Conservation (phyloP, 2,329 filamentous ascomycete species). For the Cercospora beticola region DNA sequence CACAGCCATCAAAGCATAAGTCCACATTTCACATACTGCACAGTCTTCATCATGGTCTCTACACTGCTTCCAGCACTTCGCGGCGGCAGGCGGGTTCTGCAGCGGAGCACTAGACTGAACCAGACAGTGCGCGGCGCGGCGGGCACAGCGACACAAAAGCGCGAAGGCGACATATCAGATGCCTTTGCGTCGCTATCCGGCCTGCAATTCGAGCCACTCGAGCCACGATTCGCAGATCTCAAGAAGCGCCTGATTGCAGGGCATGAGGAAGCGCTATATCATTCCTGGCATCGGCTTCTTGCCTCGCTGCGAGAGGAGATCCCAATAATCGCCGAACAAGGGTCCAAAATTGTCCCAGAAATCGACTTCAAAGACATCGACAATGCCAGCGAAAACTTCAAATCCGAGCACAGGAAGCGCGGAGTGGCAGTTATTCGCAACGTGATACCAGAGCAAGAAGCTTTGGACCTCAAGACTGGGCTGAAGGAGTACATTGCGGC, state of each 20-base stretch:
- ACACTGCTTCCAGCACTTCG: slow-evolving; percentile 9
- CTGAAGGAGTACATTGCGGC: slow-evolving; percentile 46
- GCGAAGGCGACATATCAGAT: slow-evolving; percentile 52
- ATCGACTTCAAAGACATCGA: slow-evolving; percentile 50
- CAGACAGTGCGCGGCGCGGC: slow-evolving; percentile 23
- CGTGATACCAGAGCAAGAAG: slow-evolving; percentile 47
- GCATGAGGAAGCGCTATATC: slow-evolving; percentile 49
- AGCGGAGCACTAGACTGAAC: neutral
- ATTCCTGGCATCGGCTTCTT: slow-evolving; percentile 51
- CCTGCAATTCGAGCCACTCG: slow-evolving; percentile 46
- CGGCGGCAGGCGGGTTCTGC: slow-evolving; percentile 10
- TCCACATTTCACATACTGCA: neutral
- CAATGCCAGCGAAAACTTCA: slow-evolving; percentile 56
- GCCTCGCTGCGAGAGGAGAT: slow-evolving; percentile 47
- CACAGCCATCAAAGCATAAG: neutral
- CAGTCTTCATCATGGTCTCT: slow-evolving; percentile 13
- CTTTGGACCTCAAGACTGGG: slow-evolving; percentile 47
- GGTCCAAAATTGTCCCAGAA: slow-evolving; percentile 47
- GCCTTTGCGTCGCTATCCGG: slow-evolving; percentile 52
- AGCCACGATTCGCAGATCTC: slow-evolving; percentile 47
- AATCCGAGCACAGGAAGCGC: slow-evolving; percentile 58
- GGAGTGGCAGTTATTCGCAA: slow-evolving; percentile 51
- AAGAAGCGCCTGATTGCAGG: slow-evolving; percentile 48
- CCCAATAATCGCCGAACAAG: slow-evolving; percentile 44
- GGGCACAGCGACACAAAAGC: slow-evolving; percentile 40